These are phyloP conservation scores for Lipomyces spencermartinsiae DNA, from an alignment of 805 yeast species.

Conservation along the genomic window DNA sequence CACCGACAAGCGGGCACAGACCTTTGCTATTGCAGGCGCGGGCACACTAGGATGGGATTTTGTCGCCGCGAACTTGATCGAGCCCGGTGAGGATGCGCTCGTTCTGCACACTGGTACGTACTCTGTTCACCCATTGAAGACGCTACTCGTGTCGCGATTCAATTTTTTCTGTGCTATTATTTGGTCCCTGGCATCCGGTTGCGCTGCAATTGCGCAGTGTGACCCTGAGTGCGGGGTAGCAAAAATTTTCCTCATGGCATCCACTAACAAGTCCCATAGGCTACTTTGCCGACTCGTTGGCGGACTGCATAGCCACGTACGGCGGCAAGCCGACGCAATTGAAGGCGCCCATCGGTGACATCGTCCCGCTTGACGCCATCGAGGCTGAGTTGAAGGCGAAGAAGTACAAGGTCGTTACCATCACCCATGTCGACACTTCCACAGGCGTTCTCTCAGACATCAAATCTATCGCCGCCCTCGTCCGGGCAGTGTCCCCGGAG, in stretches of 20 bases:
- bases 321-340: constrained; percentile 77
- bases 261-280: constrained; percentile 10
- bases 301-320: constrained; percentile 74
- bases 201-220: background rate
- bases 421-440: constrained; percentile 96
- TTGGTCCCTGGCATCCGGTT: background rate
- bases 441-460: constrained; percentile 89
- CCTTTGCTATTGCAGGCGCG: constrained; percentile 82
- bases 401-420: constrained; percentile 71
- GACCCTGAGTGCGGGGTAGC: background rate
- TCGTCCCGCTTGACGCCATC: constrained; percentile 62
- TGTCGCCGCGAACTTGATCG: constrained; percentile 75
- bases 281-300: constrained; percentile 53
- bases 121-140: background rate
- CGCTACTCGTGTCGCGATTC: background rate
- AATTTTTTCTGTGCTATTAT: background rate
- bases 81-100: constrained; percentile 70
- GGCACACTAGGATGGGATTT: constrained; percentile 97
- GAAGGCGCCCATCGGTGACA: constrained; percentile 75
- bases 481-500: constrained; percentile 72
- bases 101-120: constrained; percentile 85
- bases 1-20: constrained; percentile 70
- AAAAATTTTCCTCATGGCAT: background rate
- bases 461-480: constrained; percentile 63
- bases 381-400: constrained; percentile 60